Evolutionary conservation across 148 eudicot genomes (phyloP).

Genomic region (Rhododendron griersonianum): DNA sequence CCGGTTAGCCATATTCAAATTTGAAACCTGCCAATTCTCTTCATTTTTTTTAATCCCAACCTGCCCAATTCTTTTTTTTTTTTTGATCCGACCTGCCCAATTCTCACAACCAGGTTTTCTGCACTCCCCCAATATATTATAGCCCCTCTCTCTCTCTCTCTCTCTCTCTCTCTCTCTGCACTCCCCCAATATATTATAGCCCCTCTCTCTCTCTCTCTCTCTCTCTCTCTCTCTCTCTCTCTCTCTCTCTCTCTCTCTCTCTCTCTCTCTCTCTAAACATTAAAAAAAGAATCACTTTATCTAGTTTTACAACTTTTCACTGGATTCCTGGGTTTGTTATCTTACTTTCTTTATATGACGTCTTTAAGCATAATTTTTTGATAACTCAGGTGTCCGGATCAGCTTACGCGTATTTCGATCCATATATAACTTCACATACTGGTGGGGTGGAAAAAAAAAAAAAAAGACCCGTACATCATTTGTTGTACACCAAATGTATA

Average conservation of each 20-base stretch:
- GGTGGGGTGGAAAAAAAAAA: not conserved
- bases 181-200: not conserved
- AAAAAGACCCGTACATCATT: not conserved
- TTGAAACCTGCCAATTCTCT: not conserved
- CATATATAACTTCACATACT: not conserved
- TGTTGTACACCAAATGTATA: not conserved
- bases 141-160: not conserved
- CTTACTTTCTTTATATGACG: not conserved
- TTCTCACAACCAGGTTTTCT: constrained; percentile 23
- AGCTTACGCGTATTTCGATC: no score
- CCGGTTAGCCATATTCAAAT: not conserved
- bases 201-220: not conserved
- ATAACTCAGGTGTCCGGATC: no score
- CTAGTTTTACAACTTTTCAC: constrained; percentile 6
- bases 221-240: no score
- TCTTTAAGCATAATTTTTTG: no score
- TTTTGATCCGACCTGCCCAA: not conserved
- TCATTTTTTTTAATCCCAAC: not conserved
- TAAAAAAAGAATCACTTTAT: constrained; percentile 8
- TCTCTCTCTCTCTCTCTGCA: constrained; percentile 4
- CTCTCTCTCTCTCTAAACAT: not conserved
- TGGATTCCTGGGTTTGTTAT: constrained; percentile 10
- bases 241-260: not conserved
- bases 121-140: not conserved
- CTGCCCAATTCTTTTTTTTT: constrained; percentile 9